Percentiles rank a stretch among this genome's conserved stretches.
phyloP scores from a whole-genome alignment of 768 basidiomycete genomes.

The Trametes sanguinea region DNA sequence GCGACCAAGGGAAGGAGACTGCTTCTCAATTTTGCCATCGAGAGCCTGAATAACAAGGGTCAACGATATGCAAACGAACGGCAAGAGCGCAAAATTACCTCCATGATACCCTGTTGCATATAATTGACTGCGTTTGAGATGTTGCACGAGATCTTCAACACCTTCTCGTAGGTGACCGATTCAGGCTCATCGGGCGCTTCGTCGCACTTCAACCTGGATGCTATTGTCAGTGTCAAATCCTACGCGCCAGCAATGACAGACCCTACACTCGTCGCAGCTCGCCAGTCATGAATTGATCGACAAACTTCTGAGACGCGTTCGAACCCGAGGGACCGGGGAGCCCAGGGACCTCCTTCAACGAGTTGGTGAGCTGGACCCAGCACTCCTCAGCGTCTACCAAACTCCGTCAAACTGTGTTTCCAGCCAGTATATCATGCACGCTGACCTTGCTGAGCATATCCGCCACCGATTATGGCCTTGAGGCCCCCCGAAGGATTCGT shows the following conservation, averaged over 20 bases:
- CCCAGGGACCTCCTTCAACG: constrained; percentile 70
- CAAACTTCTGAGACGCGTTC: constrained; percentile 52
- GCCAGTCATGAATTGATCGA: constrained; percentile 82
- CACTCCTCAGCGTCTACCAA: constrained; percentile 89
- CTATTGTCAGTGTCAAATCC: background rate
- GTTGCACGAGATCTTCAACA: constrained; percentile 91
- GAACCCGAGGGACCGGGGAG: constrained; percentile 33
- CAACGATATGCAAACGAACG: constrained; percentile 12
- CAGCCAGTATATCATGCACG: background rate
- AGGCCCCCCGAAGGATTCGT: constrained; percentile 39
- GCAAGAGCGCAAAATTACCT: constrained; percentile 46
- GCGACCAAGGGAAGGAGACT: constrained; percentile 74
- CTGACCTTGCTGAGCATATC: constrained; percentile 78
- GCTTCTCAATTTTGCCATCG: constrained; percentile 86
- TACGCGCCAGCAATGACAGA: background rate
- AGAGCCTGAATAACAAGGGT: constrained; percentile 59
- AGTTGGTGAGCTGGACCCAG: constrained; percentile 72
- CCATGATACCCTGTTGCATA: constrained; percentile 82
- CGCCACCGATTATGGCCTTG: constrained; percentile 38
- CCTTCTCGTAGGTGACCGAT: constrained; percentile 63
- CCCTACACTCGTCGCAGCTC: constrained; percentile 71
- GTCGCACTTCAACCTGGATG: constrained; percentile 68
- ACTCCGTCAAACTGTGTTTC: background rate
- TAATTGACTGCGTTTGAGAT: constrained; percentile 87
- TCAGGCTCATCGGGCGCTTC: constrained; percentile 81